These are phyloP conservation scores for Camellia japonica DNA, from an alignment of 148 eudicot genomes.

Conservation along the genomic window DNA sequence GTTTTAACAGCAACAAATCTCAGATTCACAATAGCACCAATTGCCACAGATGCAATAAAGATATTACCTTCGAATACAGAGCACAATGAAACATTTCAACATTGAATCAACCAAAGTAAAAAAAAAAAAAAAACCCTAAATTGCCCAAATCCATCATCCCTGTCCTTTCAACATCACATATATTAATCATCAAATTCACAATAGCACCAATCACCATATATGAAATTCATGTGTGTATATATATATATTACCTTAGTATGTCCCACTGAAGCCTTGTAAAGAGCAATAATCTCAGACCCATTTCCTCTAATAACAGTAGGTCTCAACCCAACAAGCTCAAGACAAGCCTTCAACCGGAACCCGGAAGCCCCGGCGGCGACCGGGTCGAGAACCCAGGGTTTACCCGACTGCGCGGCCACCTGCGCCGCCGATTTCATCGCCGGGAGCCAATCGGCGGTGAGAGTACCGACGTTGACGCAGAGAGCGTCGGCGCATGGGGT, in stretches of 20 bases:
- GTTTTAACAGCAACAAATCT: not conserved
- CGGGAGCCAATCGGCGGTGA: conserved; percentile 56
- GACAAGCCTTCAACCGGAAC: conserved; percentile 73
- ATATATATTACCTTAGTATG: conserved; percentile 43
- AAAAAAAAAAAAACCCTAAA: not conserved
- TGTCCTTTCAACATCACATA: not conserved
- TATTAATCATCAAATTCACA: not conserved
- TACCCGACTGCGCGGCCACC: conserved; percentile 30
- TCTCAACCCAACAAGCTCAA: conserved; percentile 57
- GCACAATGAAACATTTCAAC: not conserved
- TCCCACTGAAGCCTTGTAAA: conserved; percentile 50
- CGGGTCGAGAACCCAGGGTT: conserved; percentile 94
- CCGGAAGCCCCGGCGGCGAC: conserved; percentile 73
- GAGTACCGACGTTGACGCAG: conserved; percentile 71
- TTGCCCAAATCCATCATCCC: not conserved
- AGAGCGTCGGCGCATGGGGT: conserved; percentile 60
- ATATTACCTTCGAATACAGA: not conserved
- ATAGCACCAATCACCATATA: not conserved
- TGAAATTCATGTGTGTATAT: not conserved
- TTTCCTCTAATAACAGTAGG: conserved; percentile 85
- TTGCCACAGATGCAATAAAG: not conserved
- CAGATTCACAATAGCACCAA: not conserved
- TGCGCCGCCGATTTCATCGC: conserved; percentile 71
- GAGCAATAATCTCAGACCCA: conserved; percentile 85
- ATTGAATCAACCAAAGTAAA: not conserved